Percentiles rank a stretch among this genome's conserved stretches.
phyloP scores from a whole-genome alignment of 306 rosid species.

The Castanea mollissima region DNA sequence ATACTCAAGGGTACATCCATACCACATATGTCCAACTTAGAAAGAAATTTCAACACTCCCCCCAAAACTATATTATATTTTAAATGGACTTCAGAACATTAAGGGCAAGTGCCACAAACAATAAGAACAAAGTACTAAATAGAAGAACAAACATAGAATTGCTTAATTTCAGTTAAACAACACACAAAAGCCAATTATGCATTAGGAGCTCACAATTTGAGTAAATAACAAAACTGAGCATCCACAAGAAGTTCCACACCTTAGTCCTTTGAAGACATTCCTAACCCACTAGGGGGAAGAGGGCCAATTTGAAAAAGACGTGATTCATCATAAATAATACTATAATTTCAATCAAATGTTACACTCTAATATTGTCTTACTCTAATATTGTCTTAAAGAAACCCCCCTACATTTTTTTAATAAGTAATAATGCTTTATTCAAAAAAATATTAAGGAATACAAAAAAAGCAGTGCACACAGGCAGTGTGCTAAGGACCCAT shows the following conservation, averaged over 20 bases:
- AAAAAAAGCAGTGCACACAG: too few species aligned
- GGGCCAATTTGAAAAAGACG: background rate
- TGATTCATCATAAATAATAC: background rate
- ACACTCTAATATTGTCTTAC: too few species aligned
- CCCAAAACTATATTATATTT: background rate
- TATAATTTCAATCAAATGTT: background rate
- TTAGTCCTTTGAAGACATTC: background rate
- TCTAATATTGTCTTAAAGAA: too few species aligned
- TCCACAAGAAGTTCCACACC: background rate
- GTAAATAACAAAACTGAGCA: background rate
- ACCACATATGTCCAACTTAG: background rate
- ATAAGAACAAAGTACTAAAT: background rate
- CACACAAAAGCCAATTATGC: background rate
- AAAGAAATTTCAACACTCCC: background rate
- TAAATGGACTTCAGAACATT: background rate
- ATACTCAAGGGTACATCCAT: background rate
- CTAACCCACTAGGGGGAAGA: background rate
- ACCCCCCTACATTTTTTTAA: too few species aligned
- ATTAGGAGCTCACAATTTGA: background rate
- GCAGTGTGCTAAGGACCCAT: too few species aligned
- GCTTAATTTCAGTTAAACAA: background rate
- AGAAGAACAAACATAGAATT: background rate
- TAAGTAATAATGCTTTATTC: too few species aligned
- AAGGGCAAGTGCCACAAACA: background rate
- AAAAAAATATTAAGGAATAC: too few species aligned